Base-by-base conservation (phyloP, 129 eudicot species). In the Artemisia annua region DNA sequence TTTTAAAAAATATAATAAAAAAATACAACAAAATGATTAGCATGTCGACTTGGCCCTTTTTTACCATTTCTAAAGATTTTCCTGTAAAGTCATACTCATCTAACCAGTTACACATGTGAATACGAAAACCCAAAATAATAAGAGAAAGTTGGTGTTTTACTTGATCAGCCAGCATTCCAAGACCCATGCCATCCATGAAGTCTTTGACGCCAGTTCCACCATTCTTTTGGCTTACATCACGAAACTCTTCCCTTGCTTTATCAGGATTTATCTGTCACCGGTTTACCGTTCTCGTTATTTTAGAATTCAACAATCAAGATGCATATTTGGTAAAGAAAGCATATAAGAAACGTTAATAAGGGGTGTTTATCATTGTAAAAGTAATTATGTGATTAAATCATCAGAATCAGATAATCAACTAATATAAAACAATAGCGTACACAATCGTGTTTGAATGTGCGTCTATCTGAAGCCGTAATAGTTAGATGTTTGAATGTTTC, bases 181-280 rank as follows among this genome's bases (percentile, higher is more conserved):
- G 85, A 39, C 97, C 97, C 97, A 91, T 88, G 69, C 97, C 95
- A 74, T 91, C 97, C 97, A 91, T 91, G 79, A 91, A 84, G 69
- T 91, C 95, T 79, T 91, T 91, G 51, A 91, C 87, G 48, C 95
- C 95, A 16, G 85, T 75, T 60, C 95, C 96, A 46, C 95, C 96
- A 76, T 79, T 91, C 69, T 53, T 84, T 86, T 82, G 73, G 85
- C 81, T 88, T 63, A 75, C 95, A 76, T 81, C 76, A 56, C 97
- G 95, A 75, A 85, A 91, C 73, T 91, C 97, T 78, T 88, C 97
- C 72, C 91, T 91, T 44, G 97, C 95, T 72, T 86, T 83, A 59
- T 91, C 97, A 11, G 97, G 98, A 74, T 94, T 90, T 78, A 94
- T 87, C 98, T 94, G 88, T 46, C 77, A 62, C 50, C 16, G 70